Base-by-base conservation (phyloP, 179 eudicot genomes). In the Gypsophila paniculata region DNA sequence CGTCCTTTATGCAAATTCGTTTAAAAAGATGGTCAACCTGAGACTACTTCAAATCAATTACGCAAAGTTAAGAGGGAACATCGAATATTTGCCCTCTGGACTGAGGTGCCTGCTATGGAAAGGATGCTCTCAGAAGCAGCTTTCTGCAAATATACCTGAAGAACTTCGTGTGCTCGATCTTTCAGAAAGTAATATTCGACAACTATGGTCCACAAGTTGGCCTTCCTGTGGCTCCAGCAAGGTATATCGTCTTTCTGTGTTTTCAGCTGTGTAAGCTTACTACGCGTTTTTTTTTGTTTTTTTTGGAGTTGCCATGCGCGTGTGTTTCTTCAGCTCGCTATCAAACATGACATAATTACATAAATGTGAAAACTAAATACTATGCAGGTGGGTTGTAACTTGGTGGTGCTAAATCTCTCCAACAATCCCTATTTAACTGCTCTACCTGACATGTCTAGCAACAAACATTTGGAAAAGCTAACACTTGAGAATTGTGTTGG, bases 81-180 rank as follows among this genome's bases (percentile, higher is more conserved):
- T 82, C 69, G 72, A 77, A 48, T 12, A 77, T 71, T 70, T 89
- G 61, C 84, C 93, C 22, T 70, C 85, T 39, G 83, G 69, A 36
- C 48, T 88, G 53, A 83, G 85, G 70, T 88, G 93, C 90, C 77
- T 88, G 59, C 84, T 75, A 42, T 86, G 90, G 93, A 88, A 38
- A 74, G 77, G 82, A 63, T 88, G 89, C 69, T 74, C 80, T 59
- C 71, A 69, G 72, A 71, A 72, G 66, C 58, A 62, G 64, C 76
- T 82, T 62, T 78, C 87, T 54, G 61, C 72, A 57, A 29, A 61
- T 19, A 60, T 81, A 54, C 84, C 85, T 1, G 75, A 42, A 61
- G 76, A 84, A 60, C 83, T 88, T 58, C 80, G 84, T 3, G 86
- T 87, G 36, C 89, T 88, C 71, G 87, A 88, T 79, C 82, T 88